Conservation (phyloP, 345 rosid genomes). For the Gynandropsis gynandra region DNA sequence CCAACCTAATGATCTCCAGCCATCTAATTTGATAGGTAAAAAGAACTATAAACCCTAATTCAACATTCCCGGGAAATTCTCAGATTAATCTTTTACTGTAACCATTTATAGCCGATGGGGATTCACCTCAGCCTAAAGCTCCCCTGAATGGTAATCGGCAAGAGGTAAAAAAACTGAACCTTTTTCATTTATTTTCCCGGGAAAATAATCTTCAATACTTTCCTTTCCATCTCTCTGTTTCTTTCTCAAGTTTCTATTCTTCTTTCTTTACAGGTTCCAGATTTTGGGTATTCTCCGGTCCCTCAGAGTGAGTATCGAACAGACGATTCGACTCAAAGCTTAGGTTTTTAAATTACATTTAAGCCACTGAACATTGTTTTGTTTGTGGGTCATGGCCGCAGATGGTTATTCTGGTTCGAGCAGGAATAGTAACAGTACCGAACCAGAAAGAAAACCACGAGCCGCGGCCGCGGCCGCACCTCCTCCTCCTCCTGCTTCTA, state of each 20-base stretch:
- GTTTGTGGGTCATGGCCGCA: slow-evolving; percentile 19
- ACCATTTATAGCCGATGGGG: slow-evolving; percentile 58
- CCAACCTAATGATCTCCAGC: slow-evolving; percentile 63
- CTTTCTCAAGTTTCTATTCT: slow-evolving; percentile 38
- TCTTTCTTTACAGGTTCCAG: slow-evolving; percentile 47
- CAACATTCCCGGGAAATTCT: background rate
- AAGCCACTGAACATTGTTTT: slow-evolving; percentile 15
- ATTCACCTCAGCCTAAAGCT: slow-evolving; percentile 76
- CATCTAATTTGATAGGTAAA: slow-evolving; percentile 74
- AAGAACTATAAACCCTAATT: background rate
- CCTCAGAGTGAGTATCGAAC: slow-evolving; percentile 58
- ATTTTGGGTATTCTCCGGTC: slow-evolving; percentile 58
- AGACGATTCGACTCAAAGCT: slow-evolving; percentile 38
- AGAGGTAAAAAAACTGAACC: slow-evolving; percentile 46
- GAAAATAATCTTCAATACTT: background rate
- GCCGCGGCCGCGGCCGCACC: slow-evolving; percentile 17
- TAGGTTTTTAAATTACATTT: slow-evolving; percentile 14
- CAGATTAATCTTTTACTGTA: slow-evolving; percentile 13
- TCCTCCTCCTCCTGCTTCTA: slow-evolving; percentile 22
- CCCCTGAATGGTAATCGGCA: slow-evolving; percentile 61
- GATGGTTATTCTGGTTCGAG: slow-evolving; percentile 78
- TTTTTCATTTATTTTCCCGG: background rate
- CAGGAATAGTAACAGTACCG: slow-evolving; percentile 49
- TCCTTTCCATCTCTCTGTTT: slow-evolving; percentile 13
- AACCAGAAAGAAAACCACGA: slow-evolving; percentile 64